phyloP scores from a whole-genome alignment of 495 filamentous ascomycete genomes.

The Jackrogersella minutella region DNA sequence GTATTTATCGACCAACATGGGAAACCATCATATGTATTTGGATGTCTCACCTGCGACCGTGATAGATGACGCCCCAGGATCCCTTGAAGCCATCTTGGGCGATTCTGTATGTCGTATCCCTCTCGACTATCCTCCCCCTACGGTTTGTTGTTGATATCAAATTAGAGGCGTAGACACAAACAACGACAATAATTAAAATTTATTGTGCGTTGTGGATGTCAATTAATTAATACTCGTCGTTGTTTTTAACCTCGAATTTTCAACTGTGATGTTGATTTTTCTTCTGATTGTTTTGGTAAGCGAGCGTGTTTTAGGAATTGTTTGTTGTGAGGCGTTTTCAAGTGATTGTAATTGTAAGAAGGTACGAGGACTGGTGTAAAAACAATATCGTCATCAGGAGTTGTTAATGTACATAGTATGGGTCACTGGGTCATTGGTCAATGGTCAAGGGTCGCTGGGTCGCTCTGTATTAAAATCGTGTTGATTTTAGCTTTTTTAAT shows the following conservation, averaged over 20 bases:
- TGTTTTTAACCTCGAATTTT: neutral
- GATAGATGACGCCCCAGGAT: slow-evolving; percentile 54
- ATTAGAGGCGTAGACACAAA: slow-evolving; percentile 36
- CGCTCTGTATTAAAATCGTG: slow-evolving; percentile 18
- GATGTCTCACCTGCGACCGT: slow-evolving; percentile 51
- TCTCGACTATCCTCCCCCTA: slow-evolving; percentile 18
- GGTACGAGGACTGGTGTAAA: slow-evolving; percentile 7
- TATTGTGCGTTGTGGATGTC: neutral
- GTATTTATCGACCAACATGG: slow-evolving; percentile 8
- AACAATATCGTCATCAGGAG: slow-evolving; percentile 33
- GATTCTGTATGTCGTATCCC: neutral
- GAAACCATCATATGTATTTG: slow-evolving; percentile 52
- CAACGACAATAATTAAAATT: slow-evolving; percentile 5
- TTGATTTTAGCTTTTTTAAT: slow-evolving; percentile 33
- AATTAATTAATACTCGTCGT: neutral
- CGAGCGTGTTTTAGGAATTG: slow-evolving; percentile 9
- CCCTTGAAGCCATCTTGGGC: slow-evolving; percentile 43
- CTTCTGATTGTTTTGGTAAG: neutral
- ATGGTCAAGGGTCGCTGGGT: neutral
- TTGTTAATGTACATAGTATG: slow-evolving; percentile 5
- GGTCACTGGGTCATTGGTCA: too few species aligned
- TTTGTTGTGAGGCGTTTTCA: slow-evolving; percentile 3
- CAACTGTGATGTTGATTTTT: slow-evolving; percentile 7
- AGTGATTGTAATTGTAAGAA: slow-evolving; percentile 6
- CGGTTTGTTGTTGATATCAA: slow-evolving; percentile 20